Percentiles rank a stretch among this genome's conserved stretches.
These are phyloP conservation scores for Tulasnella sp. DNA, from an alignment of 768 basidiomycete species.

Conservation along the genomic window DNA sequence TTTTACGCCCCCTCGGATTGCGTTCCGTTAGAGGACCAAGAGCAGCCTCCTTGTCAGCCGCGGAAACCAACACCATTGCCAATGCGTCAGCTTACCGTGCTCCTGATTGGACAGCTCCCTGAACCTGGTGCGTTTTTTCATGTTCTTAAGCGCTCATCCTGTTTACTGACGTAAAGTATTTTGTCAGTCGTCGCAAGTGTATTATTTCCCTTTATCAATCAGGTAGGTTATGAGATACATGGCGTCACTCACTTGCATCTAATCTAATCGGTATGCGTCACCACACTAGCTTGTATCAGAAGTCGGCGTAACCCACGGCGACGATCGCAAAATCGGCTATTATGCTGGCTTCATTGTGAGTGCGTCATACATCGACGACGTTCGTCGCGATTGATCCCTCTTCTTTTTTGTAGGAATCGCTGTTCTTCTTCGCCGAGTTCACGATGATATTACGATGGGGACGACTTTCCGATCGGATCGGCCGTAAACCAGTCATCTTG, in stretches of 20 bases:
- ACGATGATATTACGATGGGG: constrained; percentile 18
- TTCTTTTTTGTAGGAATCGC: constrained; percentile 12
- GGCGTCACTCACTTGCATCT: not conserved
- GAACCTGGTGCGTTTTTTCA: constrained; percentile 10
- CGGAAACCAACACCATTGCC: constrained; percentile 16
- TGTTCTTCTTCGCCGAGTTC: constrained; percentile 19
- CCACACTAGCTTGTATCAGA: constrained; percentile 15
- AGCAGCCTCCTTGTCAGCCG: not conserved
- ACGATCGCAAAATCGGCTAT: constrained; percentile 15
- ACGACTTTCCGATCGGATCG: constrained; percentile 20
- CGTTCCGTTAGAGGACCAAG: no score
- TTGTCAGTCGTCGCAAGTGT: constrained; percentile 8
- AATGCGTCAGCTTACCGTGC: constrained; percentile 5
- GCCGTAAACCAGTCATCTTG: constrained; percentile 22
- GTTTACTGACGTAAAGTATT: not conserved
- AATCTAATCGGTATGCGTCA: no score
- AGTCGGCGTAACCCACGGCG: constrained; percentile 14
- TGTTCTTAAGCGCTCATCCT: not conserved
- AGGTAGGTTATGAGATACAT: constrained; percentile 9
- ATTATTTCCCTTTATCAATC: constrained; percentile 16
- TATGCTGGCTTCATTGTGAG: constrained; percentile 18
- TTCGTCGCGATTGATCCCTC: not conserved
- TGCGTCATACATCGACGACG: not conserved
- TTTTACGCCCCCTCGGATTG: no score
- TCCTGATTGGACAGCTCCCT: constrained; percentile 13